Evolutionary conservation across 2,329 filamentous ascomycete genomes (phyloP), one percentile per base, ranked within the genome.

Genomic region (Phaeosphaeriaceae sp.): DNA sequence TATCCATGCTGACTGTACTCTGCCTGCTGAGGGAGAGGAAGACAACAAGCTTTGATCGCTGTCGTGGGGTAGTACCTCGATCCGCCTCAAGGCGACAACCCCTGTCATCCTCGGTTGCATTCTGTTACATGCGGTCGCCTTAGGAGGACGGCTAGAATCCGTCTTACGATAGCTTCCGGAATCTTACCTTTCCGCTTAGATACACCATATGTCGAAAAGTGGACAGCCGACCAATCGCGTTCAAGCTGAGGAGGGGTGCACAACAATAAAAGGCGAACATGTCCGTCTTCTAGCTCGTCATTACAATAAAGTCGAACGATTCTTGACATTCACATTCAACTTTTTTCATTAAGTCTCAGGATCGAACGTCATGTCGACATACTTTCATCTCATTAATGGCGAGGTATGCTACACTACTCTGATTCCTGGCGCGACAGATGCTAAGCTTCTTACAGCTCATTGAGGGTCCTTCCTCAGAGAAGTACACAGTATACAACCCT

Each of bases 321-420:
- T 15, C 47, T 17, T 28, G 26, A 28, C 35, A 4, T n/a, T 4
- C 13, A 40, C 8, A 40, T n/a, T 40, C 15, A 40, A 7, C 13
- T 40, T 40, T n/a, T 15, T n/a, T n/a, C 3, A n/a, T n/a, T n/a
- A 13, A 40, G n/a, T n/a, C n/a, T n/a, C 3, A 8, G 5, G 23
- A 9, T n/a, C 19, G 7, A 8, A 28, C n/a, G 47, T 15, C 9
- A 52, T 52, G 49, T 40, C 49, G 3, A 26, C 19, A 23, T 43
- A 61, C 35, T 61, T 55, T 50, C 59, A 61, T 24, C 58, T 64
- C 40, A 64, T 66, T 53, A 64, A 66, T 35, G 55, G 60, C 47
- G 61, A 64, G 50, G 64, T 64, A 54, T 10, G 21, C 24, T 32
- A 19, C 10, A 3, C 6, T 22, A 21, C 21, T 19, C 1, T 24